Conservation (phyloP, 768 basidiomycete species). For the Porpolomopsis calyptriformis region DNA sequence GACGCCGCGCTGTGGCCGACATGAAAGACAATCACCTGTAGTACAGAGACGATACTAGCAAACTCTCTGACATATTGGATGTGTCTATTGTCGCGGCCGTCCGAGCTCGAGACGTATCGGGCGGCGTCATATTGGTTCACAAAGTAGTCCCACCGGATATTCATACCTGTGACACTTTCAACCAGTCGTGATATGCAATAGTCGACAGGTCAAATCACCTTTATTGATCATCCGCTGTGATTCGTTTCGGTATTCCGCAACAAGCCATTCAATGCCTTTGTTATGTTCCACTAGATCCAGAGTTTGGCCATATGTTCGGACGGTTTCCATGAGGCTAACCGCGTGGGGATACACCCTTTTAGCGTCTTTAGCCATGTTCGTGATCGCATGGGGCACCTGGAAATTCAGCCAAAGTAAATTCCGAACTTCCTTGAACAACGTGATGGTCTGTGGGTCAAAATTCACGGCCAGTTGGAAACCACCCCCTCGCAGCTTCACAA, state of each 20-base stretch:
- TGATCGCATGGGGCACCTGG: constrained; percentile 87
- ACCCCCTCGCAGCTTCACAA: constrained; percentile 63
- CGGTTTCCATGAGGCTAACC: constrained; percentile 96
- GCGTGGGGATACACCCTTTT: constrained; percentile 98
- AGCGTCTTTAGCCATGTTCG: constrained; percentile 97
- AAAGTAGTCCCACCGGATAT: constrained; percentile 93
- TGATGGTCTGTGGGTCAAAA: constrained; percentile 97
- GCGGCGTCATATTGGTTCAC: constrained; percentile 87
- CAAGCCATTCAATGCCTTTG: constrained; percentile 85
- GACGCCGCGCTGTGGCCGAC: no score
- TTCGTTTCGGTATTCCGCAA: constrained; percentile 90
- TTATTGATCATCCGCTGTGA: constrained; percentile 86
- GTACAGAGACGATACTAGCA: constrained; percentile 80
- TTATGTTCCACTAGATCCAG: constrained; percentile 84
- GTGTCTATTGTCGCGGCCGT: constrained; percentile 77
- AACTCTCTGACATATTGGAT: constrained; percentile 93
- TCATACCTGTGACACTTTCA: constrained; percentile 58
- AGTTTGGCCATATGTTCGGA: constrained; percentile 95
- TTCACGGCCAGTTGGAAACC: constrained; percentile 87
- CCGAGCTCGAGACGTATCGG: constrained; percentile 61
- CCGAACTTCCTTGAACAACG: constrained; percentile 95
- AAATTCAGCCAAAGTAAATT: constrained; percentile 94
- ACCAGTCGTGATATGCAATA: background rate
- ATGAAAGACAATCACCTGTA: constrained; percentile 48
- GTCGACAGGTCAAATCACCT: constrained; percentile 39